Percentiles rank a stretch among this genome's conserved stretches.
phyloP scores from a whole-genome alignment of 768 basidiomycete genomes.

The Termitomyces sp. region DNA sequence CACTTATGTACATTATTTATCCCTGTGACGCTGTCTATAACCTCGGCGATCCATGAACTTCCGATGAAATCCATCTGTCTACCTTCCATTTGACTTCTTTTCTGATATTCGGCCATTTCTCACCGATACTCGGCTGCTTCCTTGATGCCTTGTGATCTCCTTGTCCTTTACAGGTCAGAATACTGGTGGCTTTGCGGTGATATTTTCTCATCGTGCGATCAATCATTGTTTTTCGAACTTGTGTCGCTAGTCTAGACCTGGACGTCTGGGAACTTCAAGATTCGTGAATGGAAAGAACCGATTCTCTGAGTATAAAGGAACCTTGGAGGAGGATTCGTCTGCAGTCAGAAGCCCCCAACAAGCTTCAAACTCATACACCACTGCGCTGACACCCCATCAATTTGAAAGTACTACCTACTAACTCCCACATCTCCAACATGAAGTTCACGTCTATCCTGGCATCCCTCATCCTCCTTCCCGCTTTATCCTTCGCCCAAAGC shows the following conservation, averaged over 20 bases:
- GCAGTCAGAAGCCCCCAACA: not conserved
- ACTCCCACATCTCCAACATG: not conserved
- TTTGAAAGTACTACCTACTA: not conserved
- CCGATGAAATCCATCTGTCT: not conserved
- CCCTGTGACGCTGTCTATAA: not conserved
- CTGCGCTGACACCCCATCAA: not conserved
- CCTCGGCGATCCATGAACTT: no score
- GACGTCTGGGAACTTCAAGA: not conserved
- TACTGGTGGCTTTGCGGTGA: not conserved
- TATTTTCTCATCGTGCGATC: not conserved
- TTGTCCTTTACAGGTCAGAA: not conserved
- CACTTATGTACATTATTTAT: not conserved
- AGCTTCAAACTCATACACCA: not conserved
- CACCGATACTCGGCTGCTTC: not conserved
- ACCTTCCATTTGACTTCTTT: not conserved
- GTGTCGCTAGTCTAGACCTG: not conserved
- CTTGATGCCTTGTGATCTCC: not conserved
- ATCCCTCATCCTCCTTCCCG: conserved; percentile 5
- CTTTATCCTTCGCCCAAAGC: not conserved
- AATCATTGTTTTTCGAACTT: not conserved
- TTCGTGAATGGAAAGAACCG: not conserved
- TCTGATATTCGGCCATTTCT: not conserved
- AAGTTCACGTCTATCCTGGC: conserved; percentile 17
- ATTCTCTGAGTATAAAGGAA: not conserved
- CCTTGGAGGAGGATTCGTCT: not conserved